Percentiles rank a stretch among this genome's conserved stretches.
phyloP scores from a whole-genome alignment of 2,329 filamentous ascomycete species.

The Exophiala calicioides region DNA sequence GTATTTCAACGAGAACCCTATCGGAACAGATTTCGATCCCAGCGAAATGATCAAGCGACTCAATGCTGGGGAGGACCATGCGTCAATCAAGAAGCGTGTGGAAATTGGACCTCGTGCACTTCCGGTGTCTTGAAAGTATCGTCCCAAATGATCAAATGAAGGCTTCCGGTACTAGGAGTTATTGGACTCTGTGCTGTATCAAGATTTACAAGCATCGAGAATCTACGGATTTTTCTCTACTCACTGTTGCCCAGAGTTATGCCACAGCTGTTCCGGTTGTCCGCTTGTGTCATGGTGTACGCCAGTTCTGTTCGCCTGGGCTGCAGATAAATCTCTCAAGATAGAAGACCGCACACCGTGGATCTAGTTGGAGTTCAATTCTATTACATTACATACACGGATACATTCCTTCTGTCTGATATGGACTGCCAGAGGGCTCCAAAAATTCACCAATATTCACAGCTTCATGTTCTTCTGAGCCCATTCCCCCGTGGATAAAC shows the following conservation, averaged over 20 bases:
- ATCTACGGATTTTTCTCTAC: too few relatives aligned
- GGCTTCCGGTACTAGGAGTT: not conserved
- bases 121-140: not conserved
- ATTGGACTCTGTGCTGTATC: not conserved
- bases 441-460: too few relatives aligned
- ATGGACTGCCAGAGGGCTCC: too few relatives aligned
- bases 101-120: not conserved
- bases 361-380: too few relatives aligned
- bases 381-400: too few relatives aligned
- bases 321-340: too few relatives aligned
- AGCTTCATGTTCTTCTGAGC: too few relatives aligned
- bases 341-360: too few relatives aligned
- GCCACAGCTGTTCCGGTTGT: not conserved
- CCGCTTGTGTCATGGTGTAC: too few relatives aligned
- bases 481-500: too few relatives aligned
- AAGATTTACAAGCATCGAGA: not conserved
- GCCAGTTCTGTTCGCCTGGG: too few relatives aligned
- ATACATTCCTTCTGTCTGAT: too few relatives aligned
- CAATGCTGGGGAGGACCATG: not conserved
- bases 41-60: slow-evolving; percentile 1
- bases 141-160: not conserved
- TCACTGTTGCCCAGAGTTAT: not conserved
- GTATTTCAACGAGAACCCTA: not conserved
- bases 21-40: slow-evolving; percentile 4
- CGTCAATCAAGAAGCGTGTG: slow-evolving; percentile 1